Evolutionary conservation across 805 yeast genomes (phyloP), one percentile per base, ranked within the genome.

Genomic region (Blastobotrys parvus): DNA sequence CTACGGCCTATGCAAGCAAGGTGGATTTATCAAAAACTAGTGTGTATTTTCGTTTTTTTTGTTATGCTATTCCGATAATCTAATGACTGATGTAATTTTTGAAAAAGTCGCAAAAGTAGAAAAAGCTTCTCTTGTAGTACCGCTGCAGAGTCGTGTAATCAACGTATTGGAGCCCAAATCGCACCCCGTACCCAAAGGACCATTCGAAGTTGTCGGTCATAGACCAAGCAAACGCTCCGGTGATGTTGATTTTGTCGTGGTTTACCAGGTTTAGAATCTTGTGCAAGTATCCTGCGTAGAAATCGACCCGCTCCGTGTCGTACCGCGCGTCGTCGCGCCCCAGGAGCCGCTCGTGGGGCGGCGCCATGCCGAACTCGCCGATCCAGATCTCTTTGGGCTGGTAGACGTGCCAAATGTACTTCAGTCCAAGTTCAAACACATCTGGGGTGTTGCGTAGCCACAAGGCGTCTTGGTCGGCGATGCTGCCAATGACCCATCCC

Each of bases 1-100:
- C 59, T 86, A 84, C 58, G 71, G 88, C 0, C 68, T 92, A 46
- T 85, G 94, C 52, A 73, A 80, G 48, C 84, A 84, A 58, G 95
- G 92, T 35, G 95, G 95, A 1, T 74, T 75, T 15, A 8, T 17
- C 15, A n/a, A 13, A 29, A 16, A 29, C 4, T n/a, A 4, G 11
- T 32, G 35, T 8, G 34, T 31, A 10, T 8, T 31, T 15, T 15
- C 6, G n/a, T 15, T 31, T 6, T 11, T 6, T 11, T 10, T 10
- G n/a, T 31, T 31, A 11, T 31, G 7, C n/a, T 31, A 8, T 10
- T 15, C 13, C 10, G n/a, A 16, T 11, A 32, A 15, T 17, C 35
- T 32, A 32, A 32, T n/a, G 15, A 16, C 4, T 5, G 17, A 15
- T 31, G n/a, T 31, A 15, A 31, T 31, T 10, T 31, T 15, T 31